Base-by-base conservation (phyloP, 2,329 filamentous ascomycete species). In the Cercospora canescens region DNA sequence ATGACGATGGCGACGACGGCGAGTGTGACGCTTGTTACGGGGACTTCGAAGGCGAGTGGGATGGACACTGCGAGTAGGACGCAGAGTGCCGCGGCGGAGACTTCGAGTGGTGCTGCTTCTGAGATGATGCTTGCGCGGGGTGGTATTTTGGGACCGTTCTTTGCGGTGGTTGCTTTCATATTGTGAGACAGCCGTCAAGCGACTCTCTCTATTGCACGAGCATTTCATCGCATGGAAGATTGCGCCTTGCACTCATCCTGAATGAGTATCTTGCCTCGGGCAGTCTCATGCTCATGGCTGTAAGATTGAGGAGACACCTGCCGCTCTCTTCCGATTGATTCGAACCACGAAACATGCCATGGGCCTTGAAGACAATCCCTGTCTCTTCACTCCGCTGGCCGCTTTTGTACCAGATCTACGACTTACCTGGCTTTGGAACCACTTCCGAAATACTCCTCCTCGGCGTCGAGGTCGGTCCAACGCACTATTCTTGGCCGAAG, bases 51-150 rank as follows among this genome's bases (percentile, higher is more conserved):
- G 52, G n/a, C 30, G 24, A 60, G 58, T 60, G 50, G 32, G 12
- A 41, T 24, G 24, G 59, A 21, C 11, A 62, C 30, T 14, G 60
- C 59, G 26, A 62, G 59, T 35, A 55, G 35, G 45, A 64, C 60
- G 34, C n/a, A 48, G 57, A 63, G 41, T 48, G 65, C 60, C 12
- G 67, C 62, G 30, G 58, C 62, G 12, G 52, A 62, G 32, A 66
- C 52, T 14, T 60, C 61, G 35, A 67, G 64, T 48, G 59, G 56
- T 32, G 59, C 55, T 37, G 60, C 64, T 7, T 34, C 60, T 2
- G 28, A 24, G 24, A 28, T 16, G 7, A 16, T 45, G 16, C 3
- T 30, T 35, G 12, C 32, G 5, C 37, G 41, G 14, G 30, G 55
- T 34, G 52, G 52, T 34, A n/a, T 56, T 6, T 9, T 56, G n/a